phyloP scores from a whole-genome alignment of 2,329 filamentous ascomycete genomes.

The Xylaria multiplex region DNA sequence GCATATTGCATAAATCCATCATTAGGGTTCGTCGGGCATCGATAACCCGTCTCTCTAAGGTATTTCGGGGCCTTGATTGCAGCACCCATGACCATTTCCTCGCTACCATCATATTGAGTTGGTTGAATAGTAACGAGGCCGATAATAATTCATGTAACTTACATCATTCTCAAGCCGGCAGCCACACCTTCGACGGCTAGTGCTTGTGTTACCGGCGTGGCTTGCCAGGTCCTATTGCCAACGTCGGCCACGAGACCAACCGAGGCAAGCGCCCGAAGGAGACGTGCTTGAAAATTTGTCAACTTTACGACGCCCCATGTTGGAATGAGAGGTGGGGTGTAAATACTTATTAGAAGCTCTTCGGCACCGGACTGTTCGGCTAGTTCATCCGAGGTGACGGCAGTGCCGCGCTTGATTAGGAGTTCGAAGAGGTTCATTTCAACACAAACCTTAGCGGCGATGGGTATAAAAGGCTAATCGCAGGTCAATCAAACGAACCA shows the following conservation, averaged over 20 bases:
- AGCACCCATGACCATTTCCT: slow-evolving; percentile 41
- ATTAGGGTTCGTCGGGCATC: slow-evolving; percentile 42
- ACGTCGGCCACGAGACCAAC: slow-evolving; percentile 43
- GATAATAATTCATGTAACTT: slow-evolving; percentile 22
- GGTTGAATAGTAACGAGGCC: no score
- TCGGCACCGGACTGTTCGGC: slow-evolving; percentile 26
- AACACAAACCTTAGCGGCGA: slow-evolving; percentile 41
- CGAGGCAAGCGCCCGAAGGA: slow-evolving; percentile 41
- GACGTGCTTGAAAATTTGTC: slow-evolving; percentile 1
- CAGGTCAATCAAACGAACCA: slow-evolving; percentile 7
- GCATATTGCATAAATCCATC: slow-evolving; percentile 47
- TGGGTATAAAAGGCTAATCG: slow-evolving; percentile 39
- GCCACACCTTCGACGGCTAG: slow-evolving; percentile 43
- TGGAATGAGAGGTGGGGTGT: no score
- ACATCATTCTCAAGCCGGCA: slow-evolving; percentile 45
- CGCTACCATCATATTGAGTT: slow-evolving; percentile 16
- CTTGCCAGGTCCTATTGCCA: slow-evolving; percentile 40
- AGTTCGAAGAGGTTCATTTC: slow-evolving; percentile 41
- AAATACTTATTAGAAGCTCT: slow-evolving; percentile 39
- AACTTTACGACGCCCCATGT: not conserved
- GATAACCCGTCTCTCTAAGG: slow-evolving; percentile 42
- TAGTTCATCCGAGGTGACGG: slow-evolving; percentile 40
- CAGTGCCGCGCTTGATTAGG: slow-evolving; percentile 31
- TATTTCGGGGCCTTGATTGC: slow-evolving; percentile 42
- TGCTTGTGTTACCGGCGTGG: slow-evolving; percentile 42